Evolutionary conservation across 2,329 filamentous ascomycete species (phyloP).

Genomic region (Arthroderma sp.): DNA sequence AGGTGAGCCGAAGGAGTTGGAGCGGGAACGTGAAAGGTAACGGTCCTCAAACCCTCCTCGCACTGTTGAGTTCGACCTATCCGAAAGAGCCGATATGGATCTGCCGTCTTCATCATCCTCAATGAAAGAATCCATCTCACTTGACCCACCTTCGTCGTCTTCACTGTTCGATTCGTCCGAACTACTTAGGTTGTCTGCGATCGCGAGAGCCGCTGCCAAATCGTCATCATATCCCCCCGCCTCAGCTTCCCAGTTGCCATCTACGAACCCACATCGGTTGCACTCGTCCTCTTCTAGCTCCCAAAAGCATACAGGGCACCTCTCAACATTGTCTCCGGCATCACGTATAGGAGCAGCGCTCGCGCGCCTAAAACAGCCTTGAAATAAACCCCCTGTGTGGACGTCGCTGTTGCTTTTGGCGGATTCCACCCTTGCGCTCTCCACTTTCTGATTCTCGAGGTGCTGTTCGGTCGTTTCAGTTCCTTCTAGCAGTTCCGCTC

Average conservation of each 20-base stretch:
- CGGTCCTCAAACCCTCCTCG: too few species aligned
- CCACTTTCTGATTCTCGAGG: constrained; percentile 42
- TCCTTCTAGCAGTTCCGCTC: constrained; percentile 47
- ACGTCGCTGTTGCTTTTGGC: constrained; percentile 44
- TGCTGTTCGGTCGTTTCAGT: constrained; percentile 54
- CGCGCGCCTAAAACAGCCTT: constrained; percentile 42
- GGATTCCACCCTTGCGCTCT: constrained; percentile 45
- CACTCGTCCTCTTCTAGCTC: constrained; percentile 52
- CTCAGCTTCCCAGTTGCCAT: constrained; percentile 36
- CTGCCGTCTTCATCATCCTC: constrained; percentile 9
- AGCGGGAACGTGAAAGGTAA: too few species aligned
- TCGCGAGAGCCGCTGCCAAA: not conserved
- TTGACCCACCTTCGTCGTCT: constrained; percentile 9
- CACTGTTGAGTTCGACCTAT: too few species aligned
- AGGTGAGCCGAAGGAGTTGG: too few species aligned
- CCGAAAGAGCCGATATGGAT: too few species aligned
- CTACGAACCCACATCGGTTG: constrained; percentile 41
- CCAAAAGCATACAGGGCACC: constrained; percentile 50
- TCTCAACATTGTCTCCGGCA: constrained; percentile 45
- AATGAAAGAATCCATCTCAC: constrained; percentile 13
- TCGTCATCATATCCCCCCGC: constrained; percentile 17
- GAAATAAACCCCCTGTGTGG: constrained; percentile 47
- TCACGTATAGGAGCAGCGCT: constrained; percentile 37
- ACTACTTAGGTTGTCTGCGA: not conserved
- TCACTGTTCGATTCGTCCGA: not conserved